Percentiles rank a stretch among this genome's conserved stretches.
These are phyloP conservation scores for Cytospora mali DNA, from an alignment of 2,329 filamentous ascomycete species.

Conservation along the genomic window DNA sequence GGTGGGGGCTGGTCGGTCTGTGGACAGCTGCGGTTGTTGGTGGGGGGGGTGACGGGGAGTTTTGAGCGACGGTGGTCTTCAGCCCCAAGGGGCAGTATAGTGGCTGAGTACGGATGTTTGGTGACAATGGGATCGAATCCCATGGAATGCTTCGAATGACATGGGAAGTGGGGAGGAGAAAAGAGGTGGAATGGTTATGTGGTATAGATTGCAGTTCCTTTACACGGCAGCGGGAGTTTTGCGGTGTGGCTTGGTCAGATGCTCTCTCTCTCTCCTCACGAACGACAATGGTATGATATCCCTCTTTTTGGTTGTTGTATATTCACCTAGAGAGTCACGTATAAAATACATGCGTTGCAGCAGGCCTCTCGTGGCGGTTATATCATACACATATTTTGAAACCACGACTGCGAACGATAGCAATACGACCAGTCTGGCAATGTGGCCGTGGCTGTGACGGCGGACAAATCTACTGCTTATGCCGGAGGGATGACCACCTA, in stretches of 20 bases:
- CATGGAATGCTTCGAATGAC: neutral
- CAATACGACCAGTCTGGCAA: neutral
- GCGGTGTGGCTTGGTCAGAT: conserved; percentile 3
- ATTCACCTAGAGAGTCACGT: neutral
- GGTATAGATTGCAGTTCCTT: neutral
- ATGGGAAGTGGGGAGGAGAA: neutral
- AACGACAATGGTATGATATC: conserved; percentile 32
- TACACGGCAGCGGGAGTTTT: conserved; percentile 16
- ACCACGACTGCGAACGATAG: neutral
- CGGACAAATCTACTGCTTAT: too few relatives aligned
- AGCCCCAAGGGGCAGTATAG: neutral
- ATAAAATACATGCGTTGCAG: neutral
- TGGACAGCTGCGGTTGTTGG: conserved; percentile 71
- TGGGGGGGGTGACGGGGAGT: conserved; percentile 63
- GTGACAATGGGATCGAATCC: neutral
- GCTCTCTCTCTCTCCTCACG: conserved; percentile 31
- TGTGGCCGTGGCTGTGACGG: neutral
- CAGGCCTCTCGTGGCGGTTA: neutral
- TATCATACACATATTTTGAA: neutral
- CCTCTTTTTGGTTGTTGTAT: conserved; percentile 18
- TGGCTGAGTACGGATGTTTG: neutral
- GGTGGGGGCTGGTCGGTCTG: conserved; percentile 75
- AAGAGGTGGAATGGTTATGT: neutral
- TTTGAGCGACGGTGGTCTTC: conserved; percentile 40
- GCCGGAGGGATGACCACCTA: too few relatives aligned